Evolutionary conservation across 1,139 yeast genomes (phyloP), one percentile per base, ranked within the genome.

Genomic region (Saccharomyces hybrid): DNA sequence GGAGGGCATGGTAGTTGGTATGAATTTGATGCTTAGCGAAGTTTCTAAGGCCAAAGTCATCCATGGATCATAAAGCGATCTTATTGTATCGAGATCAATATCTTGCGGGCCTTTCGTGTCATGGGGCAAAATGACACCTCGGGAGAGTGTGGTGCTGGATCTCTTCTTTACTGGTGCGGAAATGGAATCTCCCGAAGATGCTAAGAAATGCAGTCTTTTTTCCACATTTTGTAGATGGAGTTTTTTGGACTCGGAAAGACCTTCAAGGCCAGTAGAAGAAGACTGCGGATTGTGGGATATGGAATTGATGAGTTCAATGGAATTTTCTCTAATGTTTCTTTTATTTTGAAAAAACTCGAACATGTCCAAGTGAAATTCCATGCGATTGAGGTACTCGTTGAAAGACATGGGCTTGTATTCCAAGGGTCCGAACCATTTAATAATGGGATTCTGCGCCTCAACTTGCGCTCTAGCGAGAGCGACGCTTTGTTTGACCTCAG

Each of bases 391-490:
- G 78, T 82, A 82, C 28, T 77, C 77, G 11, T 73, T 66, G 55
- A 78, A 73, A 19, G 72, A 58, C 82, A 82, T 79, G 1, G 86
- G 86, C 46, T 70, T 72, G 61, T 75, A 76, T 51, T 75, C 74
- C 60, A 77, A 72, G 8, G 86, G 85, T 0, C 88, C 88, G 64
- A 77, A 81, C 86, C 86, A 83, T 52, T 61, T 63, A 25, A 64
- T 65, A 1, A 68, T 54, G 23, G 67, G 71, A 73, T 73, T 64
- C 70, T 77, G 56, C 74, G 81, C 58, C 62, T 72, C 64, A 65
- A 83, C 81, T 47, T 75, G 65, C 3, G 73, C 73, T 50, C 84
- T 74, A 52, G 80, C 80, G 47, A 69, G 52, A 1, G 73, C 73
- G 14, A 70, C 66, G 51, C 70, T 67, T 56, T 68, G 71, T 52